These are phyloP conservation scores for Vitis rotundifolia DNA, from an alignment of 164 flowering plant genomes.

Conservation along the genomic window DNA sequence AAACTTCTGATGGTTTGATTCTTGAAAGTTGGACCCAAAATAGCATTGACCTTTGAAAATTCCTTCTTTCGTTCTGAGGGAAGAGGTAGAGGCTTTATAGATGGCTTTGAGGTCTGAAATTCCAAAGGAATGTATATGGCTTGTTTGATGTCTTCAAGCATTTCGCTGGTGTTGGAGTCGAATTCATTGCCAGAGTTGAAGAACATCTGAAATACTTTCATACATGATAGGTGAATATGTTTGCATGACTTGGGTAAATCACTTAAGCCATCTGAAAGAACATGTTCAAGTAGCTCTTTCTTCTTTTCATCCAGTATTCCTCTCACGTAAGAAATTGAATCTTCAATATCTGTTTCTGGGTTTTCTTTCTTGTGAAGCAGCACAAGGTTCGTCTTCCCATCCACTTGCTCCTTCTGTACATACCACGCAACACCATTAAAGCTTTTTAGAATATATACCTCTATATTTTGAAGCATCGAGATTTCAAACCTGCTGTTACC, in stretches of 20 bases:
- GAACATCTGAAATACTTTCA: slow-evolving; percentile 51
- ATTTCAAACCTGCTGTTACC: too few species aligned
- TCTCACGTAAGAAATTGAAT: slow-evolving; percentile 26
- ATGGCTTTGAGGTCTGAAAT: neutral
- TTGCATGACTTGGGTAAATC: slow-evolving; percentile 24
- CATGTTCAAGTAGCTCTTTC: slow-evolving; percentile 36
- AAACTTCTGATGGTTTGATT: too few species aligned
- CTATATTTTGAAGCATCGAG: neutral
- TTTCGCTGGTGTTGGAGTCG: slow-evolving; percentile 24
- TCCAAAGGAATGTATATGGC: slow-evolving; percentile 34
- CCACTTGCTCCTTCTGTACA: slow-evolving; percentile 42
- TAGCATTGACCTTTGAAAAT: too few species aligned
- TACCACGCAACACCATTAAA: too few species aligned
- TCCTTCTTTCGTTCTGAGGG: neutral
- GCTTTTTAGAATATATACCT: neutral
- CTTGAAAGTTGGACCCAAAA: too few species aligned
- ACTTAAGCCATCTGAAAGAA: slow-evolving; percentile 26
- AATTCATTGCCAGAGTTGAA: slow-evolving; percentile 34
- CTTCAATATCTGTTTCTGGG: slow-evolving; percentile 29
- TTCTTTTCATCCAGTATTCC: slow-evolving; percentile 26
- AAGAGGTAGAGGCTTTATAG: neutral
- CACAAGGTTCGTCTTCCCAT: slow-evolving; percentile 41
- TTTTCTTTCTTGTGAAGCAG: slow-evolving; percentile 33
- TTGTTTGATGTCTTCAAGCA: slow-evolving; percentile 34
- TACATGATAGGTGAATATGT: slow-evolving; percentile 24